Percentiles rank a stretch among this genome's conserved stretches.
Conservation (phyloP, 2,329 filamentous ascomycete genomes). For the Pseudovirgaria hyperparasitica region DNA sequence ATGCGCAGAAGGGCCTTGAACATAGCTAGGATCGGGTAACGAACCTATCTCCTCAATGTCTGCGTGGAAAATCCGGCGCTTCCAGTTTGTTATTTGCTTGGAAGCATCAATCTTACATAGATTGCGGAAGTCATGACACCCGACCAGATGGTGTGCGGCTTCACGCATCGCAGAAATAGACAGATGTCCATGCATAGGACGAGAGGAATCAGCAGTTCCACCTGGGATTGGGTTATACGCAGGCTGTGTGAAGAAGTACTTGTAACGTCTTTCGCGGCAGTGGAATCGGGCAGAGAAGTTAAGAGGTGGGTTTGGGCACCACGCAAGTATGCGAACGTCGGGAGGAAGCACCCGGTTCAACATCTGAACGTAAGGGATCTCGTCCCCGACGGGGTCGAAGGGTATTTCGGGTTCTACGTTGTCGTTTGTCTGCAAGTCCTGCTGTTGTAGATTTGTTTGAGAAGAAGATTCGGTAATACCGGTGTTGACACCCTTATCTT, state of each 20-base stretch:
- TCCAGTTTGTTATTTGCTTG: slow-evolving; percentile 81
- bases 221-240: slow-evolving; percentile 60
- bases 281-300: slow-evolving; percentile 87
- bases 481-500: slow-evolving; percentile 3
- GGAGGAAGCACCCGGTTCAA: slow-evolving; percentile 79
- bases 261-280: slow-evolving; percentile 81
- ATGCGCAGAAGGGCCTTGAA: slow-evolving; percentile 13
- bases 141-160: slow-evolving; percentile 69
- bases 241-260: slow-evolving; percentile 96
- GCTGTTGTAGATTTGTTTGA: slow-evolving; percentile 1
- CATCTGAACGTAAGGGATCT: slow-evolving; percentile 70
- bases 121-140: slow-evolving; percentile 88
- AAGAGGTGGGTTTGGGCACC: slow-evolving; percentile 71
- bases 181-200: slow-evolving; percentile 51
- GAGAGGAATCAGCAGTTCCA: slow-evolving; percentile 10
- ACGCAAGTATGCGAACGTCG: slow-evolving; percentile 83
- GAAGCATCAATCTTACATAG: slow-evolving; percentile 86
- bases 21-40: slow-evolving; percentile 14
- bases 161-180: slow-evolving; percentile 77
- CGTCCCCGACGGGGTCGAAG: slow-evolving; percentile 61
- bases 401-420: slow-evolving; percentile 24
- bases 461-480: not conserved
- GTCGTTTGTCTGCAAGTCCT: slow-evolving; percentile 9
- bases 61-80: slow-evolving; percentile 65
- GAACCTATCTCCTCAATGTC: slow-evolving; percentile 47